Base-by-base conservation (phyloP, 352 stramenopile species). In the Phytopythium delawarense region DNA sequence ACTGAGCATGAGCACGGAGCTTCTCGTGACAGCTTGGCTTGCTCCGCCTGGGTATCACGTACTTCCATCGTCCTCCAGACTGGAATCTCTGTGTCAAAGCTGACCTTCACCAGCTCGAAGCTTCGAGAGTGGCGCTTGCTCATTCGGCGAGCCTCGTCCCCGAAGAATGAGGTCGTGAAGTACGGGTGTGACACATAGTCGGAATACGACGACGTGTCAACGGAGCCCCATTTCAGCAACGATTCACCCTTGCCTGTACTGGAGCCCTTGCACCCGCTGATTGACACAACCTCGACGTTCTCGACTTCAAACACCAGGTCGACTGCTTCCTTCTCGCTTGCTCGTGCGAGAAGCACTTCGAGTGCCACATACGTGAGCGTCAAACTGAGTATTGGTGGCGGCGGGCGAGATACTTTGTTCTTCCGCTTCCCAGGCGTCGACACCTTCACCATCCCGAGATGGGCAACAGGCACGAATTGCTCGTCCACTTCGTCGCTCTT, bases 271-370 rank as follows among this genome's bases (percentile, higher is more conserved):
- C 69, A 56, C 30, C 59, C 40, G n/a, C 60, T 64, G 57, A 66
- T 65, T 7, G 78, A 82, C 8, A 76, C 51, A 23, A 91, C 57
- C 59, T 87, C 72, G 12, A 91, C 63, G 11, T 76, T 78, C 57
- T 90, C 81, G 23, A 94, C 75, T 70, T 94, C 86, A 62, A 92
- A 76, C 20, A 90, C 78, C 20, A 93, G 7, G 54, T 92, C 82
- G 7, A 57, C 73, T 49, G 56, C 64, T 8, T 56, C 62, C 59
- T 66, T 44, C n/a, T 69, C 58, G 7, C 71, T 69, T 21, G 69
- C 66, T 40, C 67, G 74, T 49, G 64, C 63, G 35, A 76, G 23
- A 21, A 84, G 64, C 53, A 70, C 57, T 69, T 89, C 81, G 20
- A 92, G 65, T 4, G 73, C 76, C 15, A 81, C 62, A 32, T 84